Evolutionary conservation across 2,329 filamentous ascomycete genomes (phyloP).

Genomic region (Aspergillus terreus): DNA sequence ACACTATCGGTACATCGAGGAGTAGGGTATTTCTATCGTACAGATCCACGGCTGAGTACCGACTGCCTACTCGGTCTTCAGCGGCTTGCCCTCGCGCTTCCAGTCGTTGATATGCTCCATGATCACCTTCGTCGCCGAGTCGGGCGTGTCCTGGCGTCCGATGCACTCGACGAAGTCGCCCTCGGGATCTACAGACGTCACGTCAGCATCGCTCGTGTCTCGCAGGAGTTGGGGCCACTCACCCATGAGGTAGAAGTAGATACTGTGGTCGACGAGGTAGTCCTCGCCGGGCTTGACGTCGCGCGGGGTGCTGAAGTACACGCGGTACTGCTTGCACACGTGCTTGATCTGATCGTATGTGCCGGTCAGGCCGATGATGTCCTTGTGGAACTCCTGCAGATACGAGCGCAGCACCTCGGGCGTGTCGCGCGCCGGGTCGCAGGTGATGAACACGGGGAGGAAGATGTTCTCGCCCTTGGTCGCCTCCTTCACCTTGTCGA

Average conservation of each 20-base stretch:
- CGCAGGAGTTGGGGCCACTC: constrained; percentile 27
- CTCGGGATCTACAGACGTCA: constrained; percentile 66
- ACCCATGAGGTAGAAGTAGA: constrained; percentile 98
- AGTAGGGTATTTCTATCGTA: constrained; percentile 27
- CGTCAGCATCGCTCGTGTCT: constrained; percentile 2
- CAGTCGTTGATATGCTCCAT: constrained; percentile 79
- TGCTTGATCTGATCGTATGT: constrained; percentile 91
- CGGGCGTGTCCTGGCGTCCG: constrained; percentile 87
- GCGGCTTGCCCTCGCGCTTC: constrained; percentile 52
- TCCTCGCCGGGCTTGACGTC: constrained; percentile 90
- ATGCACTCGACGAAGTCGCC: constrained; percentile 98
- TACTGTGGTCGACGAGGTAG: constrained; percentile 97
- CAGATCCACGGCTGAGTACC: background rate
- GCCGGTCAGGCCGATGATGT: constrained; percentile 84
- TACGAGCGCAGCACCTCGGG: constrained; percentile 81
- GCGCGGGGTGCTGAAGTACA: constrained; percentile 92
- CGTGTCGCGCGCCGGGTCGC: constrained; percentile 87
- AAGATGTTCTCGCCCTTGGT: constrained; percentile 47
- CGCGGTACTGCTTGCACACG: constrained; percentile 91
- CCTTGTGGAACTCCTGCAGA: constrained; percentile 82
- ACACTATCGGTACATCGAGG: constrained; percentile 5
- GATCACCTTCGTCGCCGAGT: constrained; percentile 80
- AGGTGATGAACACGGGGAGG: constrained; percentile 86
- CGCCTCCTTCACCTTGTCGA: constrained; percentile 59
- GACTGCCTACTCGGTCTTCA: constrained; percentile 42